Evolutionary conservation across 495 filamentous ascomycete species (phyloP).

Genomic region (Aspergillus ellipticus): DNA sequence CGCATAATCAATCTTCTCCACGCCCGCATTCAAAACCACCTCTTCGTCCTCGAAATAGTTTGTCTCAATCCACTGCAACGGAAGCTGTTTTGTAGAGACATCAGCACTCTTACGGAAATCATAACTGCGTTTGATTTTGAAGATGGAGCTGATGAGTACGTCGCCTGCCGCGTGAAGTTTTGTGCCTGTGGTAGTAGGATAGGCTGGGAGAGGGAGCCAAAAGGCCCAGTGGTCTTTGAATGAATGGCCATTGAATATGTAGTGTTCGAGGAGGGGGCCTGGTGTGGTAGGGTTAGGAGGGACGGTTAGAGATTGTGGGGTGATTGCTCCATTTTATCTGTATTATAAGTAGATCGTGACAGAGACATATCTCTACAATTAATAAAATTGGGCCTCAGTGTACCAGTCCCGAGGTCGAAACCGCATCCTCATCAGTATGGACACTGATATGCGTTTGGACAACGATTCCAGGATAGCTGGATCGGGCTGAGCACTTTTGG

Average conservation of each 20-base stretch:
- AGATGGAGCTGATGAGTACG: slow-evolving; percentile 23
- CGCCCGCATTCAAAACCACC: slow-evolving; percentile 22
- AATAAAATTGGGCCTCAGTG: too few relatives aligned
- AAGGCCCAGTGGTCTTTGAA: slow-evolving; percentile 36
- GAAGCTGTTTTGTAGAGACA: slow-evolving; percentile 16
- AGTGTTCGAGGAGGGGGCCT: slow-evolving; percentile 19
- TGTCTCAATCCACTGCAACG: slow-evolving; percentile 26
- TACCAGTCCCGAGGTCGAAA: too few relatives aligned
- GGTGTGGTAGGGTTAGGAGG: too few relatives aligned
- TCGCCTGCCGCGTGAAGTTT: slow-evolving; percentile 23
- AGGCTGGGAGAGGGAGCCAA: slow-evolving; percentile 14
- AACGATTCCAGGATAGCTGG: too few relatives aligned
- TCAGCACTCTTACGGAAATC: slow-evolving; percentile 9
- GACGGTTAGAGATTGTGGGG: too few relatives aligned
- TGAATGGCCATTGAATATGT: slow-evolving; percentile 27
- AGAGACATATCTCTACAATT: too few relatives aligned
- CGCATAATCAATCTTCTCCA: slow-evolving; percentile 7
- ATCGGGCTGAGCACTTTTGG: too few relatives aligned
- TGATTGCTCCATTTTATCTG: too few relatives aligned
- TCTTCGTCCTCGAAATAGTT: slow-evolving; percentile 17
- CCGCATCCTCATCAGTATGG: too few relatives aligned
- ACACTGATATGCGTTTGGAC: too few relatives aligned
- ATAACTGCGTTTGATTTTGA: slow-evolving; percentile 23
- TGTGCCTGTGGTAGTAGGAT: slow-evolving; percentile 18
- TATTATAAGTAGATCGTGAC: too few relatives aligned